Conservation (phyloP, 805 yeast species). For the Candida pseudoglaebosa region DNA sequence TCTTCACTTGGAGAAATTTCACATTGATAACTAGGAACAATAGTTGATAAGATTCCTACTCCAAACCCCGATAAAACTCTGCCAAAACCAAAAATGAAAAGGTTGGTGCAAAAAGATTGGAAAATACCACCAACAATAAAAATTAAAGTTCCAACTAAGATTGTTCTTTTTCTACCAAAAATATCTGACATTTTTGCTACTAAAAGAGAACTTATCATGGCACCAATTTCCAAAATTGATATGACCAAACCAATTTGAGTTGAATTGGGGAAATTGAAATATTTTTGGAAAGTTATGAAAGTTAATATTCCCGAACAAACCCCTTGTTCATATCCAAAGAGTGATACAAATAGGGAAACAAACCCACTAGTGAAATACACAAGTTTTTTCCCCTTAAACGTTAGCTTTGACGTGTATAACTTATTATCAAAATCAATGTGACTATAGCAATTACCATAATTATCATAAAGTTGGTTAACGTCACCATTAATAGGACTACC, state of each 20-base stretch:
- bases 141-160: conserved; percentile 71
- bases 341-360: conserved; percentile 40
- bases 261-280: conserved; percentile 70
- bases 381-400: conserved; percentile 35
- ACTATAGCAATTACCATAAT: conserved; percentile 31
- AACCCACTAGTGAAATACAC: conserved; percentile 44
- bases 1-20: conserved; percentile 86
- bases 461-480: conserved; percentile 15
- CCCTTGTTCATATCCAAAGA: conserved; percentile 56
- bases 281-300: conserved; percentile 62
- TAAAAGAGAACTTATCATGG: conserved; percentile 70
- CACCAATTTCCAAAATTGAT: conserved; percentile 85
- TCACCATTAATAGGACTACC: not conserved
- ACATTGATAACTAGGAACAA: conserved; percentile 84
- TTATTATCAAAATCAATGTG: conserved; percentile 35
- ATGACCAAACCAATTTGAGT: conserved; percentile 81
- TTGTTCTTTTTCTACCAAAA: conserved; percentile 76
- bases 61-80: conserved; percentile 81
- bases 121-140: conserved; percentile 76
- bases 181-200: conserved; percentile 77
- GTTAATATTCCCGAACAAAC: conserved; percentile 86
- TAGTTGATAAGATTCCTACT: conserved; percentile 77
- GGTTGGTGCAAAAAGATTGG: conserved; percentile 58
- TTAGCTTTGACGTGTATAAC: conserved; percentile 25
- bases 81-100: conserved; percentile 63